A percentile compares a stretch with the other conserved stretches of the same genome.
phyloP scores from a whole-genome alignment of 108 stramenopile species.

The Craspedostauros australis region DNA sequence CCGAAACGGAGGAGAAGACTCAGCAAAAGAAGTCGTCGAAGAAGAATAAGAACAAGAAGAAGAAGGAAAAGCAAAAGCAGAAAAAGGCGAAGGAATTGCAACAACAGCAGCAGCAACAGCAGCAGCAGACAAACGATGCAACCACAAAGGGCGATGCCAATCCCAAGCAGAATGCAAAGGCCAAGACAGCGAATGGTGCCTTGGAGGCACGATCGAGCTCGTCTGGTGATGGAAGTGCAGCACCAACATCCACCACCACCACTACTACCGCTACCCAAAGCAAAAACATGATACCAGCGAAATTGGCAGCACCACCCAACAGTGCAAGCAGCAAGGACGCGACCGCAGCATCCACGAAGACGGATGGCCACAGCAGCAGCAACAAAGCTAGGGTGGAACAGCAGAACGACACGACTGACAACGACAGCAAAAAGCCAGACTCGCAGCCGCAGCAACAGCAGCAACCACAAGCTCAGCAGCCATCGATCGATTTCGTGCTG shows the following conservation, averaged over 20 bases:
- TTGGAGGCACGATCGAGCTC: too few relatives aligned
- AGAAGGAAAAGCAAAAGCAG: conserved; percentile 80
- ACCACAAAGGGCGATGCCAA: not conserved
- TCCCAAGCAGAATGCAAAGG: not conserved
- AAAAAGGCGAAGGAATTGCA: conserved; percentile 53
- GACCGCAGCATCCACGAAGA: too few relatives aligned
- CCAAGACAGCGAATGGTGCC: too few relatives aligned
- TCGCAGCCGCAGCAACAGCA: not conserved
- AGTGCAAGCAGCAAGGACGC: too few relatives aligned
- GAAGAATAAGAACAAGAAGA: conserved; percentile 86
- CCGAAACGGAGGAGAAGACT: conserved; percentile 66
- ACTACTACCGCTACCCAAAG: too few relatives aligned
- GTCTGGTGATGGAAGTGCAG: not conserved
- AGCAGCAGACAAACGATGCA: not conserved
- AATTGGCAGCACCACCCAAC: too few relatives aligned
- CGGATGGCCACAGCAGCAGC: too few relatives aligned
- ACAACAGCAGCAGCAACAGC: too few relatives aligned
- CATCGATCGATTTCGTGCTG: conserved; percentile 72
- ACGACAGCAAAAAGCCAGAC: not conserved
- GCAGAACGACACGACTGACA: not conserved
- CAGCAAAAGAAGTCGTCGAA: conserved; percentile 78
- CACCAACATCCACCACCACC: too few relatives aligned
- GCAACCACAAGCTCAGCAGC: conserved; percentile 41
- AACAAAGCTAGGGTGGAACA: too few relatives aligned
- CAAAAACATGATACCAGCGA: too few relatives aligned